Evolutionary conservation across 2,329 filamentous ascomycete genomes (phyloP), one percentile per base, ranked within the genome.

Genomic region (Aureobasidium sp.): DNA sequence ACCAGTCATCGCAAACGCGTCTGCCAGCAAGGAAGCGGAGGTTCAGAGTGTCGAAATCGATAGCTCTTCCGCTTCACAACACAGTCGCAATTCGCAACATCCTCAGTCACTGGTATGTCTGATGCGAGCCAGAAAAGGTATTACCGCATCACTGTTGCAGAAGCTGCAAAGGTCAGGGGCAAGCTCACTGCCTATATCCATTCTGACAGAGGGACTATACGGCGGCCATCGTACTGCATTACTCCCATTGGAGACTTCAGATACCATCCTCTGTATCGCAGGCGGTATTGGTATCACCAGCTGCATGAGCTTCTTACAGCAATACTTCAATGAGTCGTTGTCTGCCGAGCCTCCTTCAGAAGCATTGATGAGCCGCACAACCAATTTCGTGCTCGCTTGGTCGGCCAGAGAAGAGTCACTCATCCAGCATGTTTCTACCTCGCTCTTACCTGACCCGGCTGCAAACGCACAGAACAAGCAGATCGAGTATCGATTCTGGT

Each of bases 211-310:
- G 39, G 74, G 74, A 6, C 71, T 74, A 0, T 78, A 80, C 67
- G 65, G 68, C 22, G 69, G 68, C 60, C 41, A n/a, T 45, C 27
- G 49, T 31, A 20, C 62, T 41, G 9, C 44, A 29, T 17, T 55
- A 52, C n/a, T 27, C 27, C 65, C 72, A 67, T 61, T 65, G 67
- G 14, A 66, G 63, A 34, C 27, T 25, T 2, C 64, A 63, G n/a
- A 48, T 75, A 15, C 65, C 22, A 59, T 81, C 1, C 63, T 82
- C 9, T 72, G 77, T 51, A 73, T 82, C 42, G 76, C 70, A 1
- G 80, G 80, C 20, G 80, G 79, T 9, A 77, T 81, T 31, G 79
- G 79, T 47, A 78, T 82, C 66, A 81, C 79, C 0, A 76, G 71
- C 2, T 49, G 37, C 5, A 57, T 57, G 39, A 45, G 53, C n/a